Percentiles rank a stretch among this genome's conserved stretches.
Conservation (phyloP, 2,329 filamentous ascomycete genomes). For the Fusarium keratoplasticum region DNA sequence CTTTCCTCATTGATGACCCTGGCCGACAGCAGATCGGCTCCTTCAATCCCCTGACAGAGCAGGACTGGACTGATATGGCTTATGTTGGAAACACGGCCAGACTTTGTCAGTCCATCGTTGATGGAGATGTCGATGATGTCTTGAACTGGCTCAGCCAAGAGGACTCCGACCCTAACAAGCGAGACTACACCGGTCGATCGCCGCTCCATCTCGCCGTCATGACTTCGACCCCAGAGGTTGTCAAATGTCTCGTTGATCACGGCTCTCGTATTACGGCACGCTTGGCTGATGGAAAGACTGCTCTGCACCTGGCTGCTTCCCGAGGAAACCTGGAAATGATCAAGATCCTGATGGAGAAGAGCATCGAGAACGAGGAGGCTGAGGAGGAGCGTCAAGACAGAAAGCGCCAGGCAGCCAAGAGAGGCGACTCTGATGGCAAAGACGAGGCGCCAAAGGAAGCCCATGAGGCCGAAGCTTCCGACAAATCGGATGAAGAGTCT, state of each 20-base stretch:
- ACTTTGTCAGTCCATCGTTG: constrained; percentile 84
- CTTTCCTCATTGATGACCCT: constrained; percentile 83
- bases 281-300: constrained; percentile 82
- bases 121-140: constrained; percentile 77
- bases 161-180: constrained; percentile 75
- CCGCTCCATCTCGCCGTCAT: constrained; percentile 82
- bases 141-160: constrained; percentile 76
- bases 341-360: constrained; percentile 78
- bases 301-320: constrained; percentile 83
- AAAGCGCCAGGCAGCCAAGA: constrained; percentile 54
- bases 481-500: constrained; percentile 50
- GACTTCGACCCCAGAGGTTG: constrained; percentile 75
- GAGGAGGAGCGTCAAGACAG: constrained; percentile 69
- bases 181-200: constrained; percentile 83
- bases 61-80: constrained; percentile 93
- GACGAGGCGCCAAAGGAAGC: constrained; percentile 1
- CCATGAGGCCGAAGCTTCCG: constrained; percentile 19
- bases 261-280: constrained; percentile 80
- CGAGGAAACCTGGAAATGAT: constrained; percentile 77
- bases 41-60: constrained; percentile 84
- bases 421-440: constrained; percentile 4
- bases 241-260: constrained; percentile 76
- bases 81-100: constrained; percentile 83
- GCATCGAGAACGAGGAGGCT: constrained; percentile 77
- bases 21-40: constrained; percentile 78